Evolutionary conservation across 2,329 filamentous ascomycete genomes (phyloP), one percentile per base, ranked within the genome.

Genomic region (Hypoxylon sp.): DNA sequence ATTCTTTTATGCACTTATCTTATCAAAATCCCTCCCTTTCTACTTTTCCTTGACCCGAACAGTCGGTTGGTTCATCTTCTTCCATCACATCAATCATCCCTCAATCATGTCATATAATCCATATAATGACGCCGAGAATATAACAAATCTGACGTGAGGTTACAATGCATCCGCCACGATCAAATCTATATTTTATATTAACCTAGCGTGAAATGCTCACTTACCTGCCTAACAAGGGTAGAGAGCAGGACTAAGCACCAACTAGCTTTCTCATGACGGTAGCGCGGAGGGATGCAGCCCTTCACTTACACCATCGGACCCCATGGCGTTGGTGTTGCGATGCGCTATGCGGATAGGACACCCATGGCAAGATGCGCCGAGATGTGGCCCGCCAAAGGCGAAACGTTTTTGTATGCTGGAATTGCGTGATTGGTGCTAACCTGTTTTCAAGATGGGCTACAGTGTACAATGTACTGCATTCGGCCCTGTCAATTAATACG

Each of bases 351-450:
- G 41, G 32, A 56, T 41, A 41, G 46, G 45, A 34, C 13, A 10
- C 19, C 9, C 9, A 48, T 50, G 52, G 49, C 48, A 32, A 65
- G 50, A 57, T 41, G 36, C 65, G 25, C 51, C 58, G 36, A 65
- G 53, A 56, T 60, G 50, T 51, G 55, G 7, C 52, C 58, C 53
- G 58, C 34, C 49, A 9, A 19, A 19, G 19, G 13, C 48, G 49
- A 60, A 38, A 62, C 68, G 68, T 62, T 61, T 68, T 64, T 50
- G 52, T 66, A 30, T 13, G 60, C 41, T 25, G 21, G n/a, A 32
- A 70, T 70, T 68, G 68, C 68, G 68, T 70, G 68, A 55, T 70
- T 60, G 45, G 41, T 68, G 25, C 68, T 59, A 65, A 58, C 58
- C 50, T 46, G 23, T 49, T 65, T 67, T 51, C 41, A 60, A 38